Evolutionary conservation across 352 stramenopile genomes (phyloP), one percentile per base, ranked within the genome.

Genomic region (Phytophthora cactorum): DNA sequence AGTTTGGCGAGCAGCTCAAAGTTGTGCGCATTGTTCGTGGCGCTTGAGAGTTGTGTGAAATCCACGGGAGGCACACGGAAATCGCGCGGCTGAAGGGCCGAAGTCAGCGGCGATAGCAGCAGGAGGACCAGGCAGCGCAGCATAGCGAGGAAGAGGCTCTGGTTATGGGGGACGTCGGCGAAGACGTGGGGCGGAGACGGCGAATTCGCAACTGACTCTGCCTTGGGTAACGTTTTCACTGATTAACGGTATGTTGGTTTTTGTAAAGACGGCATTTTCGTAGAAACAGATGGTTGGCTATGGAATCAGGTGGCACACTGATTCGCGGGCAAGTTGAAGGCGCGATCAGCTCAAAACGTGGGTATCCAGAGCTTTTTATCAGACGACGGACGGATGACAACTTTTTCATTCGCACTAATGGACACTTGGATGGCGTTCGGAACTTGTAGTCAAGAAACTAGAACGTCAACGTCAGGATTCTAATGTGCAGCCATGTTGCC

Each of bases 21-120:
- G 32, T 82, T 80, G 59, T 72, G 58, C 27, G 63, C 56, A 41
- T 82, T 80, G 47, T 56, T 41, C 1, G 75, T 12, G 49, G 57
- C 51, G 27, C 60, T 52, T 12, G 66, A 77, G 39, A 92, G 72
- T 59, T 77, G 72, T 22, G 79, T 61, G 55, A 78, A 92, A 72
- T 92, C 81, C 36, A 90, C 74, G 5, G 81, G 52, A 1, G 79
- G 81, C 29, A 92, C 72, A n/a, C 68, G 61, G 68, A 81, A 90
- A 54, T 82, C 70, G 12, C 70, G 61, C 12, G 82, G 70, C 32
- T 81, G 68, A 6, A 70, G 49, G 0, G 71, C 67, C 2, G 22
- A 51, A 49, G 57, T 51, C 9, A 59, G 31, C 3, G 70, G 67
- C 27, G 54, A 54, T n/a, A 75, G 14, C 1, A 75, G 50, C 2